These are phyloP conservation scores for Epichloe coenophiala DNA, from an alignment of 2,329 filamentous ascomycete species.

Conservation along the genomic window DNA sequence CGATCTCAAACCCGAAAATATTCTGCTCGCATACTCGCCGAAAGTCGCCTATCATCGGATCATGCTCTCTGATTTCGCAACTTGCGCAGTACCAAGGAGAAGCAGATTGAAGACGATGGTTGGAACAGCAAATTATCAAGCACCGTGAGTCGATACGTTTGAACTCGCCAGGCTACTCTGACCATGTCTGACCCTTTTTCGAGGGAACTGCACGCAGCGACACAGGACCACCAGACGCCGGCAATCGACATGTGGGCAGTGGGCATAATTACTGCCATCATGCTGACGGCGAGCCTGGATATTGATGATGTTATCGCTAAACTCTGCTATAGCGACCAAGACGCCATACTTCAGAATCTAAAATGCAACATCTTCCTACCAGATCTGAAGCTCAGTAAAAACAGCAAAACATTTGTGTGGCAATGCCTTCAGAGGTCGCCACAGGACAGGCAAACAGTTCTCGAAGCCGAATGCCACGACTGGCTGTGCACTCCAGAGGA, in stretches of 20 bases:
- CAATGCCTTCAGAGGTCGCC: constrained; percentile 18
- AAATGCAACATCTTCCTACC: constrained; percentile 7
- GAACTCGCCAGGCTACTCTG: background rate
- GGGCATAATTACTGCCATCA: constrained; percentile 30
- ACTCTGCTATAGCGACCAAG: constrained; percentile 16
- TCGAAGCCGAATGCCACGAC: constrained; percentile 16
- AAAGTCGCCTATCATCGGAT: constrained; percentile 29
- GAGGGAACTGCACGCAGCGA: constrained; percentile 25
- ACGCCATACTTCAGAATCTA: constrained; percentile 11
- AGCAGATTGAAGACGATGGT: constrained; percentile 30
- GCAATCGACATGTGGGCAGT: constrained; percentile 40
- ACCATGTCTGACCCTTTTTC: constrained; percentile 1
- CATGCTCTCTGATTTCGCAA: constrained; percentile 39
- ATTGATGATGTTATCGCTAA: constrained; percentile 10
- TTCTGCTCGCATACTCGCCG: constrained; percentile 34
- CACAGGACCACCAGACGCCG: constrained; percentile 16
- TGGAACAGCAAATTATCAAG: constrained; percentile 33
- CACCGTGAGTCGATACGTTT: constrained; percentile 28
- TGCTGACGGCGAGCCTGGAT: constrained; percentile 15
- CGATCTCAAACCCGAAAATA: constrained; percentile 41
- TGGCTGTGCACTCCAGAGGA: constrained; percentile 21
- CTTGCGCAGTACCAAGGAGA: constrained; percentile 27
- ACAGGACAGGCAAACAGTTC: constrained; percentile 14
- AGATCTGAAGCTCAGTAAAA: constrained; percentile 10
- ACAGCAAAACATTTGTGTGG: constrained; percentile 17